Evolutionary conservation across 345 rosid genomes (phyloP), one percentile per base, ranked within the genome.

Genomic region (Conringia planisiliqua): DNA sequence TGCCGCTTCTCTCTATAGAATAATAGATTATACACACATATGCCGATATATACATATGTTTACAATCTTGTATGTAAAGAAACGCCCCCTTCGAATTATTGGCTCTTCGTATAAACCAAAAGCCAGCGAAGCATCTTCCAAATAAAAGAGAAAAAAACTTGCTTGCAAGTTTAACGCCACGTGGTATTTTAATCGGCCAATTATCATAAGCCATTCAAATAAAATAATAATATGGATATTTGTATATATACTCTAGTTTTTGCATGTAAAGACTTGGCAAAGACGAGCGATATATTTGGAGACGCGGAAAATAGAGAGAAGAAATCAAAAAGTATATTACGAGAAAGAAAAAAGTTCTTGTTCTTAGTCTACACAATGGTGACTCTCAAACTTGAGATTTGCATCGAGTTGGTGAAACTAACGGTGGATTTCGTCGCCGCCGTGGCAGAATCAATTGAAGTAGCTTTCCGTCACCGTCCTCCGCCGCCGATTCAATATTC

Each of bases 251-350:
- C 56, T 61, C 62, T 48, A 7, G 68, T 48, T 59, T 58, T 48
- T 71, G 72, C 81, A 78, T 78, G 77, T 33, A 71, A 71, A 58
- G 72, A 65, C 57, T 57, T 27, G 17, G 14, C 32, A 71, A 39
- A 60, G 29, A 48, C 63, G 77, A 71, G 59, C 46, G 52, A 55
- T 12, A 18, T 62, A 1, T 51, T 3, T 60, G 35, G 59, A 62
- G 40, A 77, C 80, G 80, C 72, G 81, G 73, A 63, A 66, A 78
- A 48, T n/a, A 78, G 72, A 65, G 66, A 58, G 27, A 32, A 66
- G 68, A 71, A 36, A 68, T 2, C 17, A n/a, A 42, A 68, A 62
- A 61, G 56, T 14, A 17, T 64, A 12, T 3, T 30, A 29, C n/a
- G n/a, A n/a, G n/a, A 2, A 13, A 5, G 10, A 51, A 44, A 24